A percentile compares a stretch with the other conserved stretches of the same genome.
Conservation (phyloP, 805 yeast species). For the Wickerhamiella vanderwaltii region DNA sequence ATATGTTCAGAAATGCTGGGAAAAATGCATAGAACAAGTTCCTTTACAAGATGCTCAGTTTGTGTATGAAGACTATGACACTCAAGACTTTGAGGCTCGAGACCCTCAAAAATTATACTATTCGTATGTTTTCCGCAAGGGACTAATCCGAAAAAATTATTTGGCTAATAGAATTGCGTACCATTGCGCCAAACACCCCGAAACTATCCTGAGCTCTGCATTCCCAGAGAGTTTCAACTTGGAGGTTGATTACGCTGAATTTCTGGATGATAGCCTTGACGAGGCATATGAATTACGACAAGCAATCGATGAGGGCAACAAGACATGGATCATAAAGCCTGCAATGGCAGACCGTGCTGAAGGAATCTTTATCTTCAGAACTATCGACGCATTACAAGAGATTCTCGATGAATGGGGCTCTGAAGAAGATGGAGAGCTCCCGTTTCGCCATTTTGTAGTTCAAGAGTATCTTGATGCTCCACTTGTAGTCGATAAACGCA, state of each 20-base stretch:
- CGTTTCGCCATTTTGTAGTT: conserved; percentile 78
- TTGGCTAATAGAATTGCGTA: conserved; percentile 72
- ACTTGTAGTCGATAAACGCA: conserved; percentile 53
- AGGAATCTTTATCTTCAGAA: conserved; percentile 74
- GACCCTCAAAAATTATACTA: conserved; percentile 14
- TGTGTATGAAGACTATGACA: conserved; percentile 87
- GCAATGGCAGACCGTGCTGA: conserved; percentile 97
- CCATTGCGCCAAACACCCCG: conserved; percentile 63
- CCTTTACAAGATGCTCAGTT: conserved; percentile 26
- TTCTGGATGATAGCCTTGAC: conserved; percentile 83
- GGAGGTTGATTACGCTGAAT: conserved; percentile 92
- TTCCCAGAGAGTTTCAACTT: conserved; percentile 67
- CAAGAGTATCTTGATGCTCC: conserved; percentile 71
- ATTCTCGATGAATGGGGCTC: conserved; percentile 82
- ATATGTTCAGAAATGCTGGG: conserved; percentile 20
- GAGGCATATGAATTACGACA: conserved; percentile 81
- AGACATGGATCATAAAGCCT: conserved; percentile 85
- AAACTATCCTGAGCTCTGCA: conserved; percentile 44
- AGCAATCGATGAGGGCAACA: conserved; percentile 50
- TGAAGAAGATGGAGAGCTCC: conserved; percentile 42
- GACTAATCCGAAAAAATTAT: conserved; percentile 80
- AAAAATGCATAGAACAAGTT: background rate
- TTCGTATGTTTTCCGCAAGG: conserved; percentile 74
- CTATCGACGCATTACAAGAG: conserved; percentile 65
- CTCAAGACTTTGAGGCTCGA: conserved; percentile 53